Percentiles rank a stretch among this genome's conserved stretches.
phyloP scores from a whole-genome alignment of 169 alveolate genomes.

The Toxoplasma gondii region DNA sequence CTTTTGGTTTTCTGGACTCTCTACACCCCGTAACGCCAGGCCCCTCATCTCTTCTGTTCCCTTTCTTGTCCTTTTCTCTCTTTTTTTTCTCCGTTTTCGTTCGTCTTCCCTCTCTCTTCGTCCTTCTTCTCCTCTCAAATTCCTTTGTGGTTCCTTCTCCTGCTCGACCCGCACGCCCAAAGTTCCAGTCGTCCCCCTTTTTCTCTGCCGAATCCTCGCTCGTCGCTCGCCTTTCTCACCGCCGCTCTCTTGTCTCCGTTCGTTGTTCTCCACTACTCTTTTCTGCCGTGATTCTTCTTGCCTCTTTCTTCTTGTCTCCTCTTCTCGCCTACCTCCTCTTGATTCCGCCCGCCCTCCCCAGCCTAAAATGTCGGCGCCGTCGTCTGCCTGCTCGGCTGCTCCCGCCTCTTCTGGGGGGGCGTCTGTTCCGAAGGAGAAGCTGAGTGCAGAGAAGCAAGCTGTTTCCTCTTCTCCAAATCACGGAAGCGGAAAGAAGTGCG shows the following conservation, averaged over 20 bases:
- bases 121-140: background rate
- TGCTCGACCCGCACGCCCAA: background rate
- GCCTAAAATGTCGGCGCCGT: background rate
- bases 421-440: background rate
- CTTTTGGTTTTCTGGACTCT: too few species aligned
- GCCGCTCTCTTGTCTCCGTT: background rate
- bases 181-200: background rate
- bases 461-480: background rate
- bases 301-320: background rate
- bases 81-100: background rate
- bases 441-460: background rate
- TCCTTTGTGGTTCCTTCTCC: background rate
- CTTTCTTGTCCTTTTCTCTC: background rate
- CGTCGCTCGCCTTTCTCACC: background rate
- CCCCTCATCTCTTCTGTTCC: background rate
- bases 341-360: background rate
- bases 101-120: background rate
- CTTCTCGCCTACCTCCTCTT: background rate
- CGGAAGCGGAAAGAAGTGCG: background rate
- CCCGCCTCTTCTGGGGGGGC: too few species aligned
- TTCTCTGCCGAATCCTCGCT: background rate
- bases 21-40: too few species aligned
- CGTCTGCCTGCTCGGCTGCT: background rate
- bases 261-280: background rate
- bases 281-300: background rate